Conservation (phyloP, 345 rosid species). For the Durio zibethinus region DNA sequence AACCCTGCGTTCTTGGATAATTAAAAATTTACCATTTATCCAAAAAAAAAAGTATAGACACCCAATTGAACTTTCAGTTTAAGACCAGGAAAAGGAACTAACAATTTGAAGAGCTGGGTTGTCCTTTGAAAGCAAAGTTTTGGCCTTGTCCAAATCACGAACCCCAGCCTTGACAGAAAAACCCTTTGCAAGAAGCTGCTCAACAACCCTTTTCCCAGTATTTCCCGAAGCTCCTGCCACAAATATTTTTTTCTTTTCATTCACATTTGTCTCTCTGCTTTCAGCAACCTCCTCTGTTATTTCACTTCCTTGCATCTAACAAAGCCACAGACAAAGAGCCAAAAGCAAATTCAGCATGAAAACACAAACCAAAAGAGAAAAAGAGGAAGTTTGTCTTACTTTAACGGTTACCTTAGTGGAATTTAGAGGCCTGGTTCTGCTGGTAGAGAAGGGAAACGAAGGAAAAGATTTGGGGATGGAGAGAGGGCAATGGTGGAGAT, state of each 20-base stretch:
- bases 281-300: conserved; percentile 36
- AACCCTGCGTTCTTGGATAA: too few species aligned
- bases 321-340: background rate
- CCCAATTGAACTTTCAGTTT: background rate
- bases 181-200: conserved; percentile 77
- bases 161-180: conserved; percentile 85
- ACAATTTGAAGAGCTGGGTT: conserved; percentile 75
- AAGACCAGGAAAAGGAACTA: conserved; percentile 21
- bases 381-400: background rate
- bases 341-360: background rate
- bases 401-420: conserved; percentile 29
- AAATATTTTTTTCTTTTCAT: conserved; percentile 50
- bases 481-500: conserved; percentile 1
- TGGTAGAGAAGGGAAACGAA: conserved; percentile 12
- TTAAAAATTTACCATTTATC: too few species aligned
- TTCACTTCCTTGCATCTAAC: conserved; percentile 59
- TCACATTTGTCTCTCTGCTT: conserved; percentile 14
- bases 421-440: conserved; percentile 24
- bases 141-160: conserved; percentile 72
- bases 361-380: background rate
- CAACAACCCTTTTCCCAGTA: conserved; percentile 78
- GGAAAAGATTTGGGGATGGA: conserved; percentile 18
- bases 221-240: conserved; percentile 93
- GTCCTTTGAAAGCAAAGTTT: conserved; percentile 43
- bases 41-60: too few species aligned